Conservation (phyloP, 2,329 filamentous ascomycete genomes). For the Bisporella sp. region DNA sequence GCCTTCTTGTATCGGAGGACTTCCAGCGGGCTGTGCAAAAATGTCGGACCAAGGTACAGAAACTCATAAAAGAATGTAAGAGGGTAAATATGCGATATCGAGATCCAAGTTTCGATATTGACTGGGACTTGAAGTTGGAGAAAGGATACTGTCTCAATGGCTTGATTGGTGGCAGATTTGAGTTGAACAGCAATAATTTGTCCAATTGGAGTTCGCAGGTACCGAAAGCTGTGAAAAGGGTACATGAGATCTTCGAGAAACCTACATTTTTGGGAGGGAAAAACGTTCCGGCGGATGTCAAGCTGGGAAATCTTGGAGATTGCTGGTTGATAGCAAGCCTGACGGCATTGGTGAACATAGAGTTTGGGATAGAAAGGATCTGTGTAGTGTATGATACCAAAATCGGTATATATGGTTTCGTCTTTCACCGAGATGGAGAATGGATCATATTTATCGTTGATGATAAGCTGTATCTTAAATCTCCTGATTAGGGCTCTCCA, state of each 20-base stretch:
- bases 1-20: constrained; percentile 52
- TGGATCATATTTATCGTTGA: constrained; percentile 91
- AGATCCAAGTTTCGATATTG: constrained; percentile 68
- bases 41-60: constrained; percentile 57
- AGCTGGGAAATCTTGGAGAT: constrained; percentile 72
- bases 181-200: constrained; percentile 38
- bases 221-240: constrained; percentile 72
- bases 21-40: constrained; percentile 66
- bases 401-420: constrained; percentile 83
- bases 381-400: constrained; percentile 69
- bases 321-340: constrained; percentile 83
- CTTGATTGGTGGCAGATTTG: constrained; percentile 36
- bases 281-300: constrained; percentile 69
- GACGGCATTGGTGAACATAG: constrained; percentile 68
- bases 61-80: constrained; percentile 58
- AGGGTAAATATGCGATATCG: constrained; percentile 78
- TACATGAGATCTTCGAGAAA: constrained; percentile 68
- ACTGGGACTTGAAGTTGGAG: constrained; percentile 47
- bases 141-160: constrained; percentile 28
- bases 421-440: constrained; percentile 81
- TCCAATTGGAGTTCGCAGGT: constrained; percentile 40
- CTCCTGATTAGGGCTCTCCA: constrained; percentile 74
- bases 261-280: constrained; percentile 75
- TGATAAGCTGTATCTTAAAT: constrained; percentile 80
- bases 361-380: constrained; percentile 61